Conservation (phyloP, 2,329 filamentous ascomycete species). For the Hymenoscyphus salicellus region DNA sequence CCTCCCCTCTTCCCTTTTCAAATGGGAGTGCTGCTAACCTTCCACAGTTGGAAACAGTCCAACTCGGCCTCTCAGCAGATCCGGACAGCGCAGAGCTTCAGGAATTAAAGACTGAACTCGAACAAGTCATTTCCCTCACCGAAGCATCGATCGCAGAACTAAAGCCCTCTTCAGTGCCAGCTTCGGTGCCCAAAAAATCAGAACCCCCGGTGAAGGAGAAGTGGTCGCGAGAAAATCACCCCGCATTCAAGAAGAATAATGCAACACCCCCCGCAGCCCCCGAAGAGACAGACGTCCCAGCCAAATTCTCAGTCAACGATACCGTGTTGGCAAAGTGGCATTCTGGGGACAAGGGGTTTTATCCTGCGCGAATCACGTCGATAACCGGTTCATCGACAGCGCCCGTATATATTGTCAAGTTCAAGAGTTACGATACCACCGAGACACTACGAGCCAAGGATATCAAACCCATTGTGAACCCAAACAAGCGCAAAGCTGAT, state of each 20-base stretch:
- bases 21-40: constrained; percentile 16
- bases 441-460: constrained; percentile 81
- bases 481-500: constrained; percentile 83
- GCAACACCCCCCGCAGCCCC: constrained; percentile 40
- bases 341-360: constrained; percentile 84
- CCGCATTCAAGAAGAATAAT: constrained; percentile 64
- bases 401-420: constrained; percentile 91
- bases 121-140: constrained; percentile 75
- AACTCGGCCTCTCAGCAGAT: constrained; percentile 73
- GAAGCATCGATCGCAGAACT: constrained; percentile 79
- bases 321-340: constrained; percentile 87
- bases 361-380: constrained; percentile 87
- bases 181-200: constrained; percentile 41
- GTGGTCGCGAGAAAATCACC: constrained; percentile 78
- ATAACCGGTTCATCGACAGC: constrained; percentile 89
- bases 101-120: constrained; percentile 74
- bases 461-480: constrained; percentile 72
- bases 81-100: constrained; percentile 76
- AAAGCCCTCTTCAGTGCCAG: constrained; percentile 52
- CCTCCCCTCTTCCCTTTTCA: not conserved
- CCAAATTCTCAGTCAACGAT: constrained; percentile 81
- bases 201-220: constrained; percentile 62
- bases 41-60: constrained; percentile 70
- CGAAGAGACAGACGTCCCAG: constrained; percentile 51
- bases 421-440: constrained; percentile 83